Percentiles rank a stretch among this genome's conserved stretches.
Evolutionary conservation across 306 rosid species (phyloP).

Genomic region (Quercus alba): DNA sequence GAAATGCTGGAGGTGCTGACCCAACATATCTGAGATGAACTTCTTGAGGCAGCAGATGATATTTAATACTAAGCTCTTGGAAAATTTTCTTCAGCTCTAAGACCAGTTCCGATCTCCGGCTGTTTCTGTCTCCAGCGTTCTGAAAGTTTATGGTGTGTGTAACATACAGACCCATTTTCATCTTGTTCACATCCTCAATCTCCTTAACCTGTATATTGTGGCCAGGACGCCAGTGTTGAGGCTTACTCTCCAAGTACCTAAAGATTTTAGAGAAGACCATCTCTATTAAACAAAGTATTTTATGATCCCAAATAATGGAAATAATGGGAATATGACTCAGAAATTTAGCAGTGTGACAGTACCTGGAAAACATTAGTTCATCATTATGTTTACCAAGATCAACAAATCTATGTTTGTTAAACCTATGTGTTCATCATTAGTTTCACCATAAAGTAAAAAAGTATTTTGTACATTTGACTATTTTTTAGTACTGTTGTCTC

Average conservation of each 20-base stretch:
- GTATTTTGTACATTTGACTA: too few relatives aligned
- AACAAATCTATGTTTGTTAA: not conserved
- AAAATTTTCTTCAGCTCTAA: constrained; percentile 73
- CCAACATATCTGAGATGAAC: constrained; percentile 45
- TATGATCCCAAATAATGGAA: not conserved
- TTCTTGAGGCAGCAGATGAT: constrained; percentile 68
- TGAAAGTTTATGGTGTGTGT: constrained; percentile 89
- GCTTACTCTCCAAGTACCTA: constrained; percentile 80
- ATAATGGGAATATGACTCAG: not conserved
- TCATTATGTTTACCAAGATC: not conserved
- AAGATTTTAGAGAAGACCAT: not conserved
- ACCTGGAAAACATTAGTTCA: not conserved
- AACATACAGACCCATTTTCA: constrained; percentile 49
- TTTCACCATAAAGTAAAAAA: too few relatives aligned
- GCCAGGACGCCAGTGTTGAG: constrained; percentile 66
- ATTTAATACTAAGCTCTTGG: constrained; percentile 67
- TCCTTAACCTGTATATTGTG: constrained; percentile 63
- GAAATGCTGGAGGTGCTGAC: constrained; percentile 23
- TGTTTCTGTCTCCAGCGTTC: constrained; percentile 54
- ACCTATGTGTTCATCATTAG: not conserved
- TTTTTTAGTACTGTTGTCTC: too few relatives aligned
- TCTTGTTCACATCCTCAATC: constrained; percentile 66
- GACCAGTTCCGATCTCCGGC: constrained; percentile 69
- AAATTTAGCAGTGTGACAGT: not conserved
- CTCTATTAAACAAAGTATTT: not conserved